Base-by-base conservation (phyloP, 257 asterid species). In the Fraxinus quadrangulata region DNA sequence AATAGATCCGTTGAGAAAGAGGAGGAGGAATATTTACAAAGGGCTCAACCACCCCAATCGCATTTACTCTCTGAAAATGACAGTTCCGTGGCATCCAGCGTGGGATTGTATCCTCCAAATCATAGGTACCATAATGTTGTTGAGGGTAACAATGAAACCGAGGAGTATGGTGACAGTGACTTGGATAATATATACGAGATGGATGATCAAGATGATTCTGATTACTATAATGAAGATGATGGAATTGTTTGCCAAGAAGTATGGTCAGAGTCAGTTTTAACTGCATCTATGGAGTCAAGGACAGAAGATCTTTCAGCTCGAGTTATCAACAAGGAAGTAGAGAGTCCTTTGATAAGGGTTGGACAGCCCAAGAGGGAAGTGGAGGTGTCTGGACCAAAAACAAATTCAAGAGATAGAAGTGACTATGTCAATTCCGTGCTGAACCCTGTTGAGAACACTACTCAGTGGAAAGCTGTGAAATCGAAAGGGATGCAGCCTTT, bases 101-200 rank as follows among this genome's bases (percentile, higher is more conserved):
- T 86, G 33, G 92, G 83, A 82, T 89, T 97, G 0, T 93, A 87
- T 74, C 97, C 97, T 85, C 88, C 87, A 2, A 90, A 96, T 76
- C 91, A 96, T 78, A 90, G 98, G 90, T 96, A 96, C 83, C 95
- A 92, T 85, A 96, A 96, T 78, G 87, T 89, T 74, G 87, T 90
- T 84, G 98, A 90, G 59, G 92, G 96, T 71, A 97, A 96, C 56
- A 96, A 90, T 76, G 99, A 95, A 84, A 87, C 72, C 34, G 96
- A 89, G 51, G 96, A 82, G 75, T 84, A 77, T 75, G 93, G 88
- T 42, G 96, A 90, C 36, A 82, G 88, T 76, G 94, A 91, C 77
- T 79, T 90, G 85, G 97, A 91, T 6, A 92, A 89, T 16, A 83
- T 84, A 40, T 87, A 84, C 49, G 89, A 85, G 11, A 75, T 79